Evolutionary conservation across 352 stramenopile species (phyloP).

Genomic region (Globisporangium irregulare): DNA sequence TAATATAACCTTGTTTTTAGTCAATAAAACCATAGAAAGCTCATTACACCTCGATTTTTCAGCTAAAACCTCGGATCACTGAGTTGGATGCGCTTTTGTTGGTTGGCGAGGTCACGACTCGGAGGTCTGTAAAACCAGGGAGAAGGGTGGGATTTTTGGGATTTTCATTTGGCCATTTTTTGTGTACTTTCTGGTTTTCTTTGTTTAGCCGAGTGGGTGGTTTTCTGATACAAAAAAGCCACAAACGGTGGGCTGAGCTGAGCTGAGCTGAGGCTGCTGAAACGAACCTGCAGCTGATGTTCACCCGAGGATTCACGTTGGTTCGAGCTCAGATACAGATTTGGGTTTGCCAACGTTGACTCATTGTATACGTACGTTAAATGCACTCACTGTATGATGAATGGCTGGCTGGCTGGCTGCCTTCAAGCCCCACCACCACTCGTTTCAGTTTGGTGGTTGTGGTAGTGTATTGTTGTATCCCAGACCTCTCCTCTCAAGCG

Average conservation of each 20-base stretch:
- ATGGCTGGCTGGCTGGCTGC: too few relatives aligned
- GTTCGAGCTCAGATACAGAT: too few relatives aligned
- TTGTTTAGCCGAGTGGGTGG: background rate
- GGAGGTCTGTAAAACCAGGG: background rate
- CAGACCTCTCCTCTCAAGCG: background rate
- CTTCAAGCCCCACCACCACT: too few relatives aligned
- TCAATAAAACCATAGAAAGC: background rate
- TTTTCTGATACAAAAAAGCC: background rate
- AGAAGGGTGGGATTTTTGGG: background rate
- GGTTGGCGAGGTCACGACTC: background rate
- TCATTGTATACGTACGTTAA: too few relatives aligned
- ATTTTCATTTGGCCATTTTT: background rate
- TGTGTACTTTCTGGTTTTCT: background rate
- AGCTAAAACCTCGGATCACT: conserved; percentile 7
- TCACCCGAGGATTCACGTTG: too few relatives aligned
- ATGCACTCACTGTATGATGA: too few relatives aligned
- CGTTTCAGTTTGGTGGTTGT: too few relatives aligned
- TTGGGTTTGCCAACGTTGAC: too few relatives aligned
- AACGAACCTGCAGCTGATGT: too few relatives aligned
- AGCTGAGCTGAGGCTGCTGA: background rate
- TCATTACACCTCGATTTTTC: background rate
- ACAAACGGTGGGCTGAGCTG: background rate
- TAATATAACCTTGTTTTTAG: background rate
- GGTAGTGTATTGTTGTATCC: too few relatives aligned
- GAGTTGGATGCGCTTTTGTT: conserved; percentile 3